Conservation (phyloP, 805 yeast species). For the Wickerhamomyces hampshirensis region DNA sequence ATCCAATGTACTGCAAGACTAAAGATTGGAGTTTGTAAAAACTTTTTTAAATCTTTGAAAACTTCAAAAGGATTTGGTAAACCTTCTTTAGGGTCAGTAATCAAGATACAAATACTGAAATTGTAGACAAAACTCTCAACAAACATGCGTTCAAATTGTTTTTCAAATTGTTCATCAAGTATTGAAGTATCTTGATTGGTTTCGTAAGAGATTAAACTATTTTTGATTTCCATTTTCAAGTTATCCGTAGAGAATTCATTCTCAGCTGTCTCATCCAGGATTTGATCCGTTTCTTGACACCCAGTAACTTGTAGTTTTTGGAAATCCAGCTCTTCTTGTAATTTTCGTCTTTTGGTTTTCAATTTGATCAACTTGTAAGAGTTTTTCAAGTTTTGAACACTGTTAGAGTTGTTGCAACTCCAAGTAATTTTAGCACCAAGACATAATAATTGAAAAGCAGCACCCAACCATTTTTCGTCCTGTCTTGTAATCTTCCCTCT, state of each 20-base stretch:
- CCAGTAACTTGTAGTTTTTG: too few relatives aligned
- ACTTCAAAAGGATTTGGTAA: slow-evolving; percentile 40
- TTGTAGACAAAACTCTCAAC: slow-evolving; percentile 41
- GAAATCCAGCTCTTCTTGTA: too few relatives aligned
- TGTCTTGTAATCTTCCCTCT: not conserved
- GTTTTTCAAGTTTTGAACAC: slow-evolving; percentile 27
- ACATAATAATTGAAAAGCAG: slow-evolving; percentile 35
- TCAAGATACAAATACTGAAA: slow-evolving; percentile 34
- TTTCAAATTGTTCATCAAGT: slow-evolving; percentile 3
- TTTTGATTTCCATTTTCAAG: slow-evolving; percentile 19
- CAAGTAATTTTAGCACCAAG: slow-evolving; percentile 32
- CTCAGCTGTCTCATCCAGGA: slow-evolving; percentile 1
- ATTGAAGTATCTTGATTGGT: too few relatives aligned
- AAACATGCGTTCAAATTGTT: slow-evolving; percentile 29
- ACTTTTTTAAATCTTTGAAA: slow-evolving; percentile 29
- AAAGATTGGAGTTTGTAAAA: slow-evolving; percentile 32
- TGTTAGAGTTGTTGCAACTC: slow-evolving; percentile 11
- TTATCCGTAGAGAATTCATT: slow-evolving; percentile 22
- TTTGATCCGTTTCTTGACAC: too few relatives aligned
- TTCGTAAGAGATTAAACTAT: slow-evolving; percentile 10
- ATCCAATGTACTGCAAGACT: slow-evolving; percentile 36
- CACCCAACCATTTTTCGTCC: slow-evolving; percentile 34
- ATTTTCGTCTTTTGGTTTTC: slow-evolving; percentile 14
- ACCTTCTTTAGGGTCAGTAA: slow-evolving; percentile 27
- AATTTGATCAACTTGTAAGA: slow-evolving; percentile 32